Evolutionary conservation across 768 basidiomycete species (phyloP).

Genomic region (Lactifluus subvellereus): DNA sequence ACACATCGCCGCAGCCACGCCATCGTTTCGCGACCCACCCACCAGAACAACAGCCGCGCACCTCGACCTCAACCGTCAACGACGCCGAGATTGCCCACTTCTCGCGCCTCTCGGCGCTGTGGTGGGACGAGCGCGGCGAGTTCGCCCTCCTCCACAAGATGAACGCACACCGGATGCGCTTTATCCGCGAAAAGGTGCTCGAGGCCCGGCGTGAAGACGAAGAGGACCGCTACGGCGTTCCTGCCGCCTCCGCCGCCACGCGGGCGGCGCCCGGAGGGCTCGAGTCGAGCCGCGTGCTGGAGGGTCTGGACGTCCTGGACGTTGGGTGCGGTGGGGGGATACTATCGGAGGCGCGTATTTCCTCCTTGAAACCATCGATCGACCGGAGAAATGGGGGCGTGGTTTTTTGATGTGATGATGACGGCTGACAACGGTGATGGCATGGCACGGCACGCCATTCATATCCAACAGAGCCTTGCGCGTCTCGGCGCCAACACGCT

Average conservation of each 20-base stretch:
- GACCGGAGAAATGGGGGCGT: too few species aligned
- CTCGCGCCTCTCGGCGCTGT: constrained; percentile 79
- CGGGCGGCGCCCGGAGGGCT: constrained; percentile 18
- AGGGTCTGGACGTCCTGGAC: constrained; percentile 72
- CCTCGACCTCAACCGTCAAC: constrained; percentile 54
- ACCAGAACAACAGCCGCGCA: background rate
- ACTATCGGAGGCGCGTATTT: constrained; percentile 68
- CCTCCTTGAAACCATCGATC: background rate
- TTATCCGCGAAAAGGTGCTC: constrained; percentile 69
- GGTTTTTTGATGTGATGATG: too few species aligned
- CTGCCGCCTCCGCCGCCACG: constrained; percentile 28
- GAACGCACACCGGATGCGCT: constrained; percentile 87
- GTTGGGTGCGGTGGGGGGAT: constrained; percentile 96
- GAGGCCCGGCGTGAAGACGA: constrained; percentile 56
- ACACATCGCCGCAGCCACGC: background rate
- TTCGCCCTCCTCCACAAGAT: constrained; percentile 85
- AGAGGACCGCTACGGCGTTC: too few species aligned
- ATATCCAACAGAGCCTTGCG: constrained; percentile 60
- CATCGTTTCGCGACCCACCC: background rate
- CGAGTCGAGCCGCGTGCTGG: constrained; percentile 37
- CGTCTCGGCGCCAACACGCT: constrained; percentile 82
- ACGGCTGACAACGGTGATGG: too few species aligned
- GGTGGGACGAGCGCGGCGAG: constrained; percentile 96
- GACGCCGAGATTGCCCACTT: constrained; percentile 82
- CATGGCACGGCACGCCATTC: background rate